A percentile compares a stretch with the other conserved stretches of the same genome.
Conservation (phyloP, 208 protist genomes). For the Leishmania mexicana region DNA sequence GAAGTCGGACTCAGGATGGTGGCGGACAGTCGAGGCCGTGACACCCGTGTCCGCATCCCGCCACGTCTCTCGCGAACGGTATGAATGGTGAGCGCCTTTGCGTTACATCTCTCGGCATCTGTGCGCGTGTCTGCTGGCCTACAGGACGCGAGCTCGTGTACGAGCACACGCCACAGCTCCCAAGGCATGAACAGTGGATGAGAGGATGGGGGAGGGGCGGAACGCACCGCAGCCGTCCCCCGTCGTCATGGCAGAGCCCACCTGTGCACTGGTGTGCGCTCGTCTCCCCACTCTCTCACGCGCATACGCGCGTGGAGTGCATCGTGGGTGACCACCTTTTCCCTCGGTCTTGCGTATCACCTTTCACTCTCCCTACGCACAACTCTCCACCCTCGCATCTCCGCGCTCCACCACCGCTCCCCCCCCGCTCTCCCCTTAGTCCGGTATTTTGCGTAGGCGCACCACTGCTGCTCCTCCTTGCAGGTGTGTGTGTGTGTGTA, state of each 20-base stretch:
- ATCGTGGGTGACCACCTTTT: background rate
- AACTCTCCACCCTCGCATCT: background rate
- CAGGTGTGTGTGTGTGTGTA: background rate
- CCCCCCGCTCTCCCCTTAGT: background rate
- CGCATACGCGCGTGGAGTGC: background rate
- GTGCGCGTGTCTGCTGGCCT: background rate
- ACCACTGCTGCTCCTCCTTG: background rate
- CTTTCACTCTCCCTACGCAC: background rate
- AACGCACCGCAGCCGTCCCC: background rate
- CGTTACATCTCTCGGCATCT: background rate
- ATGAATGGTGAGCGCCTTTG: background rate
- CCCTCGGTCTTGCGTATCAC: background rate
- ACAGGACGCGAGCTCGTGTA: background rate
- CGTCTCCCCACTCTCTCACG: background rate
- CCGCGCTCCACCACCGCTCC: background rate
- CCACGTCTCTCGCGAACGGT: background rate
- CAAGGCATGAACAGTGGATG: background rate
- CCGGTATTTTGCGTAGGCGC: background rate
- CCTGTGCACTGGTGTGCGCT: background rate
- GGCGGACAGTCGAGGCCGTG: background rate
- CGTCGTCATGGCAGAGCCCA: background rate
- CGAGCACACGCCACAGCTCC: background rate
- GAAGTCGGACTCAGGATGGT: background rate
- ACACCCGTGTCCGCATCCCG: background rate
- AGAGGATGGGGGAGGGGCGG: background rate